Evolutionary conservation across 2,329 filamentous ascomycete genomes (phyloP), one percentile per base, ranked within the genome.

Genomic region (Hirsutella rhossiliensis): DNA sequence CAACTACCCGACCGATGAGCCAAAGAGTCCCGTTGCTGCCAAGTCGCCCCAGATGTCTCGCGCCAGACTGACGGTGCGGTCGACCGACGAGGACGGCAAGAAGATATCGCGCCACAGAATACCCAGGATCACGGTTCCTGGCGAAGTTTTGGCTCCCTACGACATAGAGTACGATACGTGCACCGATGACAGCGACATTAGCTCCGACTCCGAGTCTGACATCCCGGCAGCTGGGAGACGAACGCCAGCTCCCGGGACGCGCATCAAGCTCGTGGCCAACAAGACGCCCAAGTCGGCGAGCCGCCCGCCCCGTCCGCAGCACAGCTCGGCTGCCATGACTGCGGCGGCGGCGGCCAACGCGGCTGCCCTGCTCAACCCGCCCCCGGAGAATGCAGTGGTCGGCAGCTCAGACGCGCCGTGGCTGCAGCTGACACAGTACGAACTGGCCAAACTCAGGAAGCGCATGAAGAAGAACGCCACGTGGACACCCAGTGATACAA

Each of bases 391-490:
- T 48, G 76, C 75, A 2, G 66, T 75, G 2, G 62, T 73, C 13
- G 78, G 78, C 27, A 78, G 76, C 44, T 54, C 67, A 3, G 73
- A 82, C 53, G 73, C 76, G 11, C 80, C 80, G 0, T 84, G 80
- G 80, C 65, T 82, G 20, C 77, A 78, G 52, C 67, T 84, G 32
- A 82, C 78, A 7, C 66, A 71, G 15, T 82, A 76, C 49, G 80
- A 84, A 56, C 67, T 84, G 40, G 79, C 78, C 1, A 75, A 79
- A 49, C 69, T 92, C 8, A 72, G 86, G 47, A 92, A 92, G 64
- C 75, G 83, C 17, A 92, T 92, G 86, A 92, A 92, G 73, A 92
- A 92, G 71, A 92, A 92, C 56, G 83, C 85, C 0, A 81, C 85
- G 5, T 92, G 86, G 86, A 80, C 78, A 3, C 86, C 86, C 0